Evolutionary conservation across 2,329 filamentous ascomycete genomes (phyloP), one percentile per base, ranked within the genome.

Genomic region (Lecanicillium sp.): DNA sequence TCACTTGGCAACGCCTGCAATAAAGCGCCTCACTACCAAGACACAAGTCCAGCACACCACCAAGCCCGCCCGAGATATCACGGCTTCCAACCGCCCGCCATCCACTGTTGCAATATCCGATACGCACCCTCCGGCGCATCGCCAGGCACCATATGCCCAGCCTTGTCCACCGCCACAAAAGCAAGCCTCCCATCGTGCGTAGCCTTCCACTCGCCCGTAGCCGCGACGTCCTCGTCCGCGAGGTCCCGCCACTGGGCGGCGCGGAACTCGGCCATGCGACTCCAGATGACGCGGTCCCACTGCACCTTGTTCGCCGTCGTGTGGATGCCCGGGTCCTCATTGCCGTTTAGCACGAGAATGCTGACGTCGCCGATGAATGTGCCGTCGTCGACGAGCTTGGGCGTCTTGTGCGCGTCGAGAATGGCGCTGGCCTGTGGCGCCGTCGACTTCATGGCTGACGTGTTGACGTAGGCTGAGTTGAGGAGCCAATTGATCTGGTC

Each of bases 401-500:
- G 33, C 10, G 39, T 41, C 2, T 40, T 28, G 18, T 46, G 41
- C 8, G 44, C 41, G 28, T 50, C 48, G 10, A 51, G 30, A 4
- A 47, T 40, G 12, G 11, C 29, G 13, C 42, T 45, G 4, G 51
- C 33, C 8, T 43, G 44, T 2, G 38, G 36, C 12, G 38, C 41
- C 17, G 48, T 37, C 2, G 35, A 32, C 19, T 41, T 25, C n/a
- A 33, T 38, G 12, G 41, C 25, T 3, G 31, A 39, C 29, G 14
- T 31, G 13, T 6, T 5, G 4, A 10, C 6, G 20, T 41, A 55
- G 27, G 37, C 46, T 5, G 86, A 77, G 77, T 94, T 94, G 66
- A 95, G 88, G 62, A 94, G 84, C 50, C 88, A 84, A 74, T 95
- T 94, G 77, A 87, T 94, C 56, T 81, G 87, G 55, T 92, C 84